Conservation (phyloP, 2,329 filamentous ascomycete species). For the Sarocladium oryzae region DNA sequence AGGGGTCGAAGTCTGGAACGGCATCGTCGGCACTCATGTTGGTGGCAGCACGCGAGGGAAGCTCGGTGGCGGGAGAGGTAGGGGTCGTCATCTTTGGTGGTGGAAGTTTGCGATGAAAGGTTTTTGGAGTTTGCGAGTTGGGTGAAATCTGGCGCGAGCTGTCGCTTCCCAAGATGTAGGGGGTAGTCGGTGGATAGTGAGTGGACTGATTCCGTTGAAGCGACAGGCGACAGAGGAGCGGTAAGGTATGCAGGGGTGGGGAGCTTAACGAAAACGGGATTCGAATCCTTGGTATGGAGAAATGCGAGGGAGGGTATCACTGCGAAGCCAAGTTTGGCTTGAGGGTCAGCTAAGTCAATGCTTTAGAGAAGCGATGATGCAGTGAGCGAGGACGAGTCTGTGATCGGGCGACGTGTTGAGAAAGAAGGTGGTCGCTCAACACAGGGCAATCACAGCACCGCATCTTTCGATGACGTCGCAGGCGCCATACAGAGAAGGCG, state of each 20-base stretch:
- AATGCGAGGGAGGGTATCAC: neutral
- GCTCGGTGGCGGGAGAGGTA: conserved; percentile 23
- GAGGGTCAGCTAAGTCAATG: neutral
- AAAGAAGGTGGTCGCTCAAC: too few relatives aligned
- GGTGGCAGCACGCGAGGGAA: conserved; percentile 43
- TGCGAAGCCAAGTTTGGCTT: neutral
- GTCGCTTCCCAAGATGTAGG: too few relatives aligned
- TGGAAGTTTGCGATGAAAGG: neutral
- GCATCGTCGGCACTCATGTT: conserved; percentile 47
- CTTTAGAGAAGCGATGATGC: neutral
- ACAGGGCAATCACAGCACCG: too few relatives aligned
- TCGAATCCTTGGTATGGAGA: neutral
- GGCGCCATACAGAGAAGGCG: neutral
- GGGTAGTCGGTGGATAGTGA: too few relatives aligned
- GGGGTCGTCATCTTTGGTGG: conserved; percentile 19
- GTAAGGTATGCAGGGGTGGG: neutral
- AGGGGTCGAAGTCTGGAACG: conserved; percentile 51
- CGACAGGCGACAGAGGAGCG: neutral
- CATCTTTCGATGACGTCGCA: conserved; percentile 5
- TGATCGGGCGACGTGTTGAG: too few relatives aligned
- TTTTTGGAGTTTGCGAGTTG: neutral
- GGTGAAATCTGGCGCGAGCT: too few relatives aligned
- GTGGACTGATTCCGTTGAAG: neutral
- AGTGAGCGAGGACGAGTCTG: too few relatives aligned
- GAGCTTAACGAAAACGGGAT: neutral